These are phyloP conservation scores for Apiospora arundinis DNA, from an alignment of 2,329 filamentous ascomycete species.

Conservation along the genomic window DNA sequence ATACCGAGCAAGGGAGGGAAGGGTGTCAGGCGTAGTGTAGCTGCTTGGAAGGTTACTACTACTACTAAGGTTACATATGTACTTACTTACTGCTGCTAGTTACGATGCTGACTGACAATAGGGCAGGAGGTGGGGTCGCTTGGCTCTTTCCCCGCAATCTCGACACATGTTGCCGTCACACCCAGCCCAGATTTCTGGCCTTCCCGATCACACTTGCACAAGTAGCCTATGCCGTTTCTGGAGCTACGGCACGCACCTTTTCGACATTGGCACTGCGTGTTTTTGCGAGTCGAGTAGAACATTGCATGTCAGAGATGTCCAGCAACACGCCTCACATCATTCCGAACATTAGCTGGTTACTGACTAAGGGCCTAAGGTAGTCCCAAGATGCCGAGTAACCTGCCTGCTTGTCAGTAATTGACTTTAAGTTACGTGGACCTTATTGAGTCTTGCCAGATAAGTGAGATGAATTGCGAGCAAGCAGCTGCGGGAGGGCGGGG, in stretches of 20 bases:
- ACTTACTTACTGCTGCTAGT: too few relatives aligned
- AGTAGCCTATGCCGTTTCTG: not conserved
- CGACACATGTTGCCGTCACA: constrained; percentile 14
- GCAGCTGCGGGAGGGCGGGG: not conserved
- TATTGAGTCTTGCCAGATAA: not conserved
- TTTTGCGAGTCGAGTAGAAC: not conserved
- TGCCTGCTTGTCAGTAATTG: too few relatives aligned
- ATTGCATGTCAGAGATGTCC: not conserved
- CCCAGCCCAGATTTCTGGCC: not conserved
- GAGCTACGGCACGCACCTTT: not conserved
- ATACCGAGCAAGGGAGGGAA: too few relatives aligned
- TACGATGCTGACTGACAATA: not conserved
- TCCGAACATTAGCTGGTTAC: not conserved
- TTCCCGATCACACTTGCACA: not conserved
- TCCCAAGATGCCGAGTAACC: not conserved
- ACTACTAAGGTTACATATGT: too few relatives aligned
- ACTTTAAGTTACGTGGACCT: too few relatives aligned
- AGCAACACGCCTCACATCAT: not conserved
- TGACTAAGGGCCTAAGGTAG: not conserved
- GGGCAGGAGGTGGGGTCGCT: not conserved
- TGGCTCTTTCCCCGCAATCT: constrained; percentile 11
- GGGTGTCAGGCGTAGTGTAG: too few relatives aligned
- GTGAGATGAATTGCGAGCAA: not conserved
- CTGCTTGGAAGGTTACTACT: too few relatives aligned
- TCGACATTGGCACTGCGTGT: too few relatives aligned